Conservation (phyloP, 2,329 filamentous ascomycete species). For the Ophiosphaerella herpotricha region DNA sequence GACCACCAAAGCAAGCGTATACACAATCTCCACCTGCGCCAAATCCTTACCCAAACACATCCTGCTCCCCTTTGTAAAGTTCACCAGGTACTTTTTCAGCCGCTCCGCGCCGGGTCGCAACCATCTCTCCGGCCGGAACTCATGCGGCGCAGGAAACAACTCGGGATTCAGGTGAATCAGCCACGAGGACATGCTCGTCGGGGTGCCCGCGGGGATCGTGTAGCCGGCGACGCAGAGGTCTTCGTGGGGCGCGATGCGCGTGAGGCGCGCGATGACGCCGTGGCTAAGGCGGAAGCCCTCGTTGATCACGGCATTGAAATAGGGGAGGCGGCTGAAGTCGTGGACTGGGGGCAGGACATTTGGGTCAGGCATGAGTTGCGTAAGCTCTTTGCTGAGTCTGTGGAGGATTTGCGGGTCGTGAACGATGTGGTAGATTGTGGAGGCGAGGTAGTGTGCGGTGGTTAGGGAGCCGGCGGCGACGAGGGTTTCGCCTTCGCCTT, state of each 20-base stretch:
- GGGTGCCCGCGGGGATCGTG: constrained; percentile 26
- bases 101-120: constrained; percentile 10
- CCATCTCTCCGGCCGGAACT: constrained; percentile 37
- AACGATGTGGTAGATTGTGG: constrained; percentile 26
- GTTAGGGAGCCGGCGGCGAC: constrained; percentile 16
- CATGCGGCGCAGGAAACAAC: constrained; percentile 24
- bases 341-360: neutral
- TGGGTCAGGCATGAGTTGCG: constrained; percentile 1
- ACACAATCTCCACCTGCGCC: constrained; percentile 27
- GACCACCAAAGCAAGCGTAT: constrained; percentile 15
- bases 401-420: constrained; percentile 14
- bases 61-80: constrained; percentile 47
- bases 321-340: constrained; percentile 17
- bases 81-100: constrained; percentile 44
- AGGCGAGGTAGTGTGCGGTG: constrained; percentile 10
- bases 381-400: constrained; percentile 24
- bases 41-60: constrained; percentile 50
- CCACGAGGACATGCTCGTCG: constrained; percentile 27
- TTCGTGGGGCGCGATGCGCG: constrained; percentile 24
- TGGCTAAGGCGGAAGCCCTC: constrained; percentile 31
- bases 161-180: constrained; percentile 21
- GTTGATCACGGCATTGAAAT: constrained; percentile 24
- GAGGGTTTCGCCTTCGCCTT: constrained; percentile 11
- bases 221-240: constrained; percentile 13
- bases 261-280: constrained; percentile 26